Percentiles rank a stretch among this genome's conserved stretches.
Evolutionary conservation across 2,329 filamentous ascomycete species (phyloP).

Genomic region (Fusarium neocosmosporiellum): DNA sequence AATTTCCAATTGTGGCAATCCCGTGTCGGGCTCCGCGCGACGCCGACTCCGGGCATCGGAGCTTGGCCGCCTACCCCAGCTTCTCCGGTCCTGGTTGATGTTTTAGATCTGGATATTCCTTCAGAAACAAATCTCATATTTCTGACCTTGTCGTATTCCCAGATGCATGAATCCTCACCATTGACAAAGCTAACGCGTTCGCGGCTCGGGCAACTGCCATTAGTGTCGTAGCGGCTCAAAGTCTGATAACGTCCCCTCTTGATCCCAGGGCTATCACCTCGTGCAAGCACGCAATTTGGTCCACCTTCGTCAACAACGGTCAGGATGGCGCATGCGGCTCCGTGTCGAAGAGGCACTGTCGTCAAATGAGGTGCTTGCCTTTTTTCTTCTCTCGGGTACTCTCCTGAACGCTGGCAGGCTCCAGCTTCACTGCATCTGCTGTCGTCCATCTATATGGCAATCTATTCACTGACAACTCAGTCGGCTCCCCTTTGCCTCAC

Average conservation of each 20-base stretch:
- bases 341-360: constrained; percentile 1
- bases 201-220: constrained; percentile 2
- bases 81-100: neutral
- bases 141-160: neutral
- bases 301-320: constrained; percentile 33
- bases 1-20: constrained; percentile 35
- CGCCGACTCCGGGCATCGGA: constrained; percentile 36
- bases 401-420: neutral
- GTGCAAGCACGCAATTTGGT: constrained; percentile 42
- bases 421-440: neutral
- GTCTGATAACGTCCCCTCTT: constrained; percentile 12
- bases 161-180: neutral
- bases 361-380: constrained; percentile 4
- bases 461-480: neutral
- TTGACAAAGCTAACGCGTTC: neutral
- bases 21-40: constrained; percentile 36
- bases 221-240: constrained; percentile 10
- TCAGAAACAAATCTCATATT: neutral
- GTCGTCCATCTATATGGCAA: neutral
- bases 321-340: constrained; percentile 24
- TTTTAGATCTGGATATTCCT: neutral
- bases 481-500: neutral
- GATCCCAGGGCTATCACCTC: constrained; percentile 1
- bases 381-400: neutral
- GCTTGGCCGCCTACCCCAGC: constrained; percentile 6